Evolutionary conservation across 768 basidiomycete species (phyloP).

Genomic region (Podaxis sp.): DNA sequence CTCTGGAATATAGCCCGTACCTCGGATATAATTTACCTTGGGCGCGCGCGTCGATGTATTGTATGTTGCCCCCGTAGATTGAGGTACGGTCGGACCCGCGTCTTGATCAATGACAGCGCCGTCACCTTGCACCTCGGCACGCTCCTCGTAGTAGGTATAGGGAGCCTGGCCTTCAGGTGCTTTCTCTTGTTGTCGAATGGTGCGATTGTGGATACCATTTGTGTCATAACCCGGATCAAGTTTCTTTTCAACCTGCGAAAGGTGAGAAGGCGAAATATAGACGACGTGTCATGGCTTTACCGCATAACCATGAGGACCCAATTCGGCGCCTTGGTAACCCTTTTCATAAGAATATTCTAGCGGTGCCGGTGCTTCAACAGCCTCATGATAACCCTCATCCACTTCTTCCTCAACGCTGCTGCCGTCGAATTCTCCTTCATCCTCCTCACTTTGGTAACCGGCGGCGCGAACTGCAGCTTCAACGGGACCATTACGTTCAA

Average conservation of each 20-base stretch:
- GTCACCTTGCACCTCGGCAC: constrained; percentile 2
- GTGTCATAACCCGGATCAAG: background rate
- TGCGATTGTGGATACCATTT: background rate
- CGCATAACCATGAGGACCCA: constrained; percentile 11
- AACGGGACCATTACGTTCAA: constrained; percentile 91
- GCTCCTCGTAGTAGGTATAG: background rate
- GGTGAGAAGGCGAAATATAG: background rate
- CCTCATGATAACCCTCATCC: constrained; percentile 34
- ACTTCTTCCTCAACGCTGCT: constrained; percentile 40
- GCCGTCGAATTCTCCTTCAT: constrained; percentile 47
- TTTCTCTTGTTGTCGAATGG: constrained; percentile 14
- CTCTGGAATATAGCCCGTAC: constrained; percentile 3
- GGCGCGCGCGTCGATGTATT: background rate
- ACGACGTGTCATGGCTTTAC: background rate
- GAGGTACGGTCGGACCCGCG: background rate
- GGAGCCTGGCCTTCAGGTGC: constrained; percentile 14
- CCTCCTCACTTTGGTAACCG: constrained; percentile 83
- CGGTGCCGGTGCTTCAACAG: constrained; percentile 21
- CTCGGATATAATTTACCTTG: background rate
- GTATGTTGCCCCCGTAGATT: background rate
- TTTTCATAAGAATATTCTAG: constrained; percentile 5
- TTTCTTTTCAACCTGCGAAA: constrained; percentile 23
- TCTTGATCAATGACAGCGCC: constrained; percentile 13
- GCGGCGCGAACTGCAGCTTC: constrained; percentile 88
- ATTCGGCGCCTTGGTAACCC: background rate